Conservation (phyloP, 164 flowering plant species). For the Magnolia changhungtana region DNA sequence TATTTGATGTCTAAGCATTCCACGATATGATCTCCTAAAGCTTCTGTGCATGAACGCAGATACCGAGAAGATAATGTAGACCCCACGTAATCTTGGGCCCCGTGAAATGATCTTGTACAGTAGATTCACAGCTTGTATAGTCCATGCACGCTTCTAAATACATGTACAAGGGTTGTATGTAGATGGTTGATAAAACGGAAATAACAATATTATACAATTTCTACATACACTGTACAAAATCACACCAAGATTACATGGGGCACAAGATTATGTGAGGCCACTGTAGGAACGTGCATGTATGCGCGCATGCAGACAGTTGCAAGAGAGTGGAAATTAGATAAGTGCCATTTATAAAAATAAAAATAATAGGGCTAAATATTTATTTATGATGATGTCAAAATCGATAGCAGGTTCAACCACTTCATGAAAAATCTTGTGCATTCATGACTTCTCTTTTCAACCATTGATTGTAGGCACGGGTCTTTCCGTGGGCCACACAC, state of each 20-base stretch:
- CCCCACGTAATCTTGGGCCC: too few species aligned
- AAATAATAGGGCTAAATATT: not conserved
- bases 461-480: slow-evolving; percentile 10
- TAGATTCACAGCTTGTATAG: too few species aligned
- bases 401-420: not conserved
- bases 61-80: too few species aligned
- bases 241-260: not conserved
- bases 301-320: not conserved
- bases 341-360: not conserved
- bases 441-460: slow-evolving; percentile 7
- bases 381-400: not conserved
- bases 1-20: too few species aligned
- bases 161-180: too few species aligned
- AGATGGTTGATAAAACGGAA: not conserved
- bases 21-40: too few species aligned
- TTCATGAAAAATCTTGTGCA: slow-evolving; percentile 14
- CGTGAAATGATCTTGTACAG: too few species aligned
- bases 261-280: not conserved
- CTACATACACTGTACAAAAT: not conserved
- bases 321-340: not conserved
- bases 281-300: not conserved
- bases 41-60: too few species aligned
- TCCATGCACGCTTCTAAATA: too few species aligned
- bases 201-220: not conserved
- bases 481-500: slow-evolving; percentile 5